Evolutionary conservation across 1,139 yeast genomes (phyloP), one percentile per base, ranked within the genome.

Genomic region (Candida smagusa): DNA sequence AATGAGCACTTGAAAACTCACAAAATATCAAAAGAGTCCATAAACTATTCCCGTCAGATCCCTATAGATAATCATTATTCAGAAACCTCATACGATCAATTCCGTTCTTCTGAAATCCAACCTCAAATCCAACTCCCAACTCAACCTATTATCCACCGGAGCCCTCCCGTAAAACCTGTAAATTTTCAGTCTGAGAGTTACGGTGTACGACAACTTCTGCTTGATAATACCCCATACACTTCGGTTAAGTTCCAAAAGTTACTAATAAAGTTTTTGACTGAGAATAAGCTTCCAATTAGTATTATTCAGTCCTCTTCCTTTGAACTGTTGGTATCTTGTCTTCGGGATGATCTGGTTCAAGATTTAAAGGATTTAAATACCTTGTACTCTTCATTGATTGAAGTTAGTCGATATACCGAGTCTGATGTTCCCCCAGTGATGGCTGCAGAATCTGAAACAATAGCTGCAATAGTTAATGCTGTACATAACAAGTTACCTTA

Each of bases 1-100:
- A 68, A 72, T 41, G 83, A 77, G 50, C 83, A 77, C 53, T 58
- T 77, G 46, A 70, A 71, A 45, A 75, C 81, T 3, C 83, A 77
- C 51, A 75, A 74, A 50, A 61, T 77, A 39, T 59, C 61, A 16
- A 61, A 54, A 36, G 63, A 61, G 8, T 59, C 68, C 35, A 58
- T 68, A 34, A 68, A 68, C 41, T 55, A 59, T 36, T 43, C 65
- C 8, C 46, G 75, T 16, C 48, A 65, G 7, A 33, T 33, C 8
- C 42, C 41, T 12, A 55, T 65, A 4, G 73, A 70, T 48, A 70
- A 72, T 2, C 53, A 56, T 38, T 72, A 72, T 23, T 3, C 19
- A 16, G 19, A 16, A 5, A 16, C 5, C 19, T 5, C 19, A 16
- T 16, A 16, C 19, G 19, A 4, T 16, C 19, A 16, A 16, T 16